A percentile compares a stretch with the other conserved stretches of the same genome.
phyloP scores from a whole-genome alignment of 2,329 filamentous ascomycete genomes.

The Aspergillus fumigatiaffinis region DNA sequence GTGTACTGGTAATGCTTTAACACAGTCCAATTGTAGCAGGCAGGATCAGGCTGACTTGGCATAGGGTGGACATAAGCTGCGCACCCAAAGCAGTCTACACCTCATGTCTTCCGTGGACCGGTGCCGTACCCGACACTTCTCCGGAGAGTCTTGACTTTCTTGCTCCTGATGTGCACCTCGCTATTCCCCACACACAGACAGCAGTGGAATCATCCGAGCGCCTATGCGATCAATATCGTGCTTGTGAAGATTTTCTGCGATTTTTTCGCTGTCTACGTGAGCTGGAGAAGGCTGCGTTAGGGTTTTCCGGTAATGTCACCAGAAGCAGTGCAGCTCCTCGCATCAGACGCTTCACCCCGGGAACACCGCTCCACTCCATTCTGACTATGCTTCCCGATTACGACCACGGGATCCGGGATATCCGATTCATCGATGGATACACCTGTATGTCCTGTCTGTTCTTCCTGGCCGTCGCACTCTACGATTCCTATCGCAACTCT shows the following conservation, averaged over 20 bases:
- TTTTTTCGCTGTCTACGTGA: slow-evolving; percentile 27
- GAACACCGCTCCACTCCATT: slow-evolving; percentile 23
- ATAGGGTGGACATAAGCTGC: slow-evolving; percentile 31
- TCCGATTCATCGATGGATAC: slow-evolving; percentile 32
- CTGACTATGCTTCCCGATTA: slow-evolving; percentile 29
- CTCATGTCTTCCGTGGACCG: slow-evolving; percentile 27
- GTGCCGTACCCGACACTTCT: slow-evolving; percentile 18
- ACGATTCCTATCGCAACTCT: slow-evolving; percentile 24
- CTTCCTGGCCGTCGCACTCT: slow-evolving; percentile 26
- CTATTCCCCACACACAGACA: slow-evolving; percentile 8
- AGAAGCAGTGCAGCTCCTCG: slow-evolving; percentile 3
- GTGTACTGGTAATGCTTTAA: slow-evolving; percentile 25
- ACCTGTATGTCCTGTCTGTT: slow-evolving; percentile 29
- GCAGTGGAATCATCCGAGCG: slow-evolving; percentile 15
- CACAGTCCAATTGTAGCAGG: background rate
- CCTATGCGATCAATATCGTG: slow-evolving; percentile 18
- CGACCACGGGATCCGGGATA: slow-evolving; percentile 29
- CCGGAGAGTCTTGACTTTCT: slow-evolving; percentile 22
- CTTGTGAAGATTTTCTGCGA: slow-evolving; percentile 29
- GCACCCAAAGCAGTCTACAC: slow-evolving; percentile 27
- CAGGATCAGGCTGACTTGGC: slow-evolving; percentile 1
- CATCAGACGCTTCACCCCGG: slow-evolving; percentile 17
- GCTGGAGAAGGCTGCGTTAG: slow-evolving; percentile 19
- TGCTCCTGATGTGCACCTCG: slow-evolving; percentile 17
- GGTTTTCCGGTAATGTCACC: slow-evolving; percentile 8